Percentiles rank a stretch among this genome's conserved stretches.
These are phyloP conservation scores for Aegilops sharonensis DNA, from an alignment of 176 grass and related monocot species.

Conservation along the genomic window DNA sequence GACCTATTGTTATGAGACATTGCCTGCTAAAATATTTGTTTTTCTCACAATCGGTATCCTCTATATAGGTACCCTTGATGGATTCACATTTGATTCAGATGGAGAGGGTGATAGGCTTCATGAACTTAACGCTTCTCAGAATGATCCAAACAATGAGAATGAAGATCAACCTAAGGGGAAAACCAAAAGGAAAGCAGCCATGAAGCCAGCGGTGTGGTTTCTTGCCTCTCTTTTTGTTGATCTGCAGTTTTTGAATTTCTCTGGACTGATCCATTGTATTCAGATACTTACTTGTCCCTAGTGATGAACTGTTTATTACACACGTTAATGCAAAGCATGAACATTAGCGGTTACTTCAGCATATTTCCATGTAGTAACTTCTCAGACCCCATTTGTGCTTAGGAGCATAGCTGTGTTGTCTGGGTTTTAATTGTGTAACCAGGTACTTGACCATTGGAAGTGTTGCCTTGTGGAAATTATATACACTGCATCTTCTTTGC, in stretches of 20 bases:
- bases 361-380: not conserved
- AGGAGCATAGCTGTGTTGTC: not conserved
- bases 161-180: conserved; percentile 56
- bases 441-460: not conserved
- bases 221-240: not conserved
- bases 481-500: not conserved
- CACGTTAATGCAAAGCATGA: conserved; percentile 4
- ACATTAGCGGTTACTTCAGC: not conserved
- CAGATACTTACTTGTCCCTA: not conserved
- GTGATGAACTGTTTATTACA: not conserved
- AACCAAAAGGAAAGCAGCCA: conserved; percentile 65
- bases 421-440: not conserved
- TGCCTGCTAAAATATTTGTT: not conserved
- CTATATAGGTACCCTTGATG: conserved; percentile 76
- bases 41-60: conserved; percentile 10
- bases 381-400: not conserved
- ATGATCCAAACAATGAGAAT: conserved; percentile 71
- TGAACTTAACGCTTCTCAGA: conserved; percentile 48
- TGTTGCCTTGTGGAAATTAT: not conserved
- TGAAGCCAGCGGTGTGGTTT: conserved; percentile 42
- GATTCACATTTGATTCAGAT: conserved; percentile 94
- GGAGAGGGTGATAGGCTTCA: conserved; percentile 60
- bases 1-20: not conserved
- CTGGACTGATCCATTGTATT: not conserved
- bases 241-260: not conserved